Base-by-base conservation (phyloP, 148 eudicot species). In the Chenopodium berlandieri region DNA sequence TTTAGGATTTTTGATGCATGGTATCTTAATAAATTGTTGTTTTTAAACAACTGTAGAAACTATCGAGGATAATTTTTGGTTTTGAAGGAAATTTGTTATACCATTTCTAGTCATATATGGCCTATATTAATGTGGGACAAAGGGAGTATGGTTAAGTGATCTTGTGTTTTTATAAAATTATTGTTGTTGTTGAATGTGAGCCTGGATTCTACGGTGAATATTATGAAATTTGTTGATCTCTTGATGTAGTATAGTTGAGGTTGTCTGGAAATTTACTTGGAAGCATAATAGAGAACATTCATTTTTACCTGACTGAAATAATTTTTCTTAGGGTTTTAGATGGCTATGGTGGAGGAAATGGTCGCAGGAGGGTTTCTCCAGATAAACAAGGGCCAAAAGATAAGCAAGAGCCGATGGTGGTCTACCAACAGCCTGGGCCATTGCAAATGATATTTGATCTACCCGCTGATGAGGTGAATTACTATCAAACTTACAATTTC, bases 391-490 rank as follows among this genome's bases (percentile, higher is more conserved):
- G 85, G 23, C 13, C 32, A 19, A 72, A 72, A 50, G 66, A 79
- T 54, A 44, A 56, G 54, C 76, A 79, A 83, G 96, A 85, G 76
- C 96, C 90, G 58, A 89, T 90, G 23, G 92, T 91, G 75, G 96
- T 93, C 82, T 88, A 91, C 85, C 94, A 88, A 83, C 92, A 92
- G 86, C 92, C 93, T 63, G 97, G 98, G 66, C 96, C 98, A 73
- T 87, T 95, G 71, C 98, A 95, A 87, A 92, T 90, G 64, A 95
- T 92, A 82, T 95, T 93, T 86, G 83, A 84, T 81, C 90, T 95
- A 80, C 93, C 83, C 70, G 92, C 91, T 80, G 93, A 91, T 83
- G 98, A 95, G 97, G 98, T 84, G 89, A 80, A 82, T 50, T 34
- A 48, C 74, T 30, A 40, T 20, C 50, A 54, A 76, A 70, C 63